These are phyloP conservation scores for Pezicula neosporulosa DNA, from an alignment of 2,329 filamentous ascomycete genomes.

Conservation along the genomic window DNA sequence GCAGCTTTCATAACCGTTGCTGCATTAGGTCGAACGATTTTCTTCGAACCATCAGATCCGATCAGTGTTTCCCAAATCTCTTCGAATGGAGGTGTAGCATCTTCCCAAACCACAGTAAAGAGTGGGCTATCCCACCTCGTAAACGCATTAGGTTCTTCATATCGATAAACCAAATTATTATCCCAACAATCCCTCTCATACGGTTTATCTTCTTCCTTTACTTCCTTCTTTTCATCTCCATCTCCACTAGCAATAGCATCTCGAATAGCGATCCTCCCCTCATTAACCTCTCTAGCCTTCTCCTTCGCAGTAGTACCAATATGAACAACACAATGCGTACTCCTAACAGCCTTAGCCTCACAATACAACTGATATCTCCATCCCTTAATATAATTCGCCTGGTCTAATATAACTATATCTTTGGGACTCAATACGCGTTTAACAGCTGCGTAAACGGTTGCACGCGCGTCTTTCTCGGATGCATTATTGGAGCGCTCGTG, in stretches of 20 bases:
- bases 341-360: conserved; percentile 76
- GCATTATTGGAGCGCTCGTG: conserved; percentile 68
- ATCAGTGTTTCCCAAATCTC: conserved; percentile 72
- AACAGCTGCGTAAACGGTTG: conserved; percentile 71
- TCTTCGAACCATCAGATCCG: conserved; percentile 52
- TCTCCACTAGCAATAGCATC: conserved; percentile 22
- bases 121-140: conserved; percentile 80
- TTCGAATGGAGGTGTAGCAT: conserved; percentile 63
- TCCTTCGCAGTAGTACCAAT: conserved; percentile 55
- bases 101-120: conserved; percentile 76
- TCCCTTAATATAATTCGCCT: conserved; percentile 85
- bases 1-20: conserved; percentile 68
- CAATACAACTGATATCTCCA: conserved; percentile 85
- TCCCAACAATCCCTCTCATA: conserved; percentile 27
- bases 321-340: conserved; percentile 71
- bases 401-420: conserved; percentile 77
- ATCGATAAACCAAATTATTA: conserved; percentile 55
- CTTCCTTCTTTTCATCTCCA: conserved; percentile 27
- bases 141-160: conserved; percentile 86
- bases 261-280: conserved; percentile 45
- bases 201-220: conserved; percentile 24
- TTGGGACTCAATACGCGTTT: conserved; percentile 70
- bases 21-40: conserved; percentile 68
- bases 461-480: conserved; percentile 78
- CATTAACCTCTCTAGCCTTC: conserved; percentile 56